Base-by-base conservation (phyloP, 352 stramenopile genomes). In the Nothophytophthora sp. region DNA sequence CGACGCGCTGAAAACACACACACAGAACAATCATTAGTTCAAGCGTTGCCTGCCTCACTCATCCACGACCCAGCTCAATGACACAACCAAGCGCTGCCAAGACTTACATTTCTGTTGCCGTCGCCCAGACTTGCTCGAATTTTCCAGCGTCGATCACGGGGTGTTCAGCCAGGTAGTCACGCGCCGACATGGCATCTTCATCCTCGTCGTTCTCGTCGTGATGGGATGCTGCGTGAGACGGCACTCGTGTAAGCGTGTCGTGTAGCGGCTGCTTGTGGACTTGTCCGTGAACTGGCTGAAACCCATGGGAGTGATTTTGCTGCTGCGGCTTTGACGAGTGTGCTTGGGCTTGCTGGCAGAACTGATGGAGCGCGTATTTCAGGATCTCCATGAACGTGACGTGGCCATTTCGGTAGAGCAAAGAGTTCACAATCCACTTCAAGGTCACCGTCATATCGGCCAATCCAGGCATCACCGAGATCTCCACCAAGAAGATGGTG, bases 381-480 rank as follows among this genome's bases (percentile, higher is more conserved):
- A 93, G 72, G 23, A 95, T 77, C 50, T 92, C 65, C 56, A 90
- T 88, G 41, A 94, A 89, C 23, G 87, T 69, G 39, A 86, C 43
- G 53, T 96, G 86, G 6, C 80, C 82, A 52, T 94, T 92, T 58
- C 87, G 81, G 55, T 93, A 94, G 28, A 94, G 55, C 40, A 96
- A 39, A 32, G 81, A 92, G 49, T 91, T 90, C 36, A 93, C 83
- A 63, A 96, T 90, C 80, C 86, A 94, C 65, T 96, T 96, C 37
- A 94, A 67, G 15, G 86, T 93, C 38, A 90, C 78, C 1, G 80
- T 91, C 64, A 93, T 78, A 33, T 94, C 86, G 2, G 75, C 70
- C 18, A 89, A 66, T 6, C 81, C 82, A 2, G 85, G 81, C 67
- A 92, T 89, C 13, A 94, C 58, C 35, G 76, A 75, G 30, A 96